phyloP scores from a whole-genome alignment of 768 basidiomycete genomes.

The Plicaturopsis crispa region DNA sequence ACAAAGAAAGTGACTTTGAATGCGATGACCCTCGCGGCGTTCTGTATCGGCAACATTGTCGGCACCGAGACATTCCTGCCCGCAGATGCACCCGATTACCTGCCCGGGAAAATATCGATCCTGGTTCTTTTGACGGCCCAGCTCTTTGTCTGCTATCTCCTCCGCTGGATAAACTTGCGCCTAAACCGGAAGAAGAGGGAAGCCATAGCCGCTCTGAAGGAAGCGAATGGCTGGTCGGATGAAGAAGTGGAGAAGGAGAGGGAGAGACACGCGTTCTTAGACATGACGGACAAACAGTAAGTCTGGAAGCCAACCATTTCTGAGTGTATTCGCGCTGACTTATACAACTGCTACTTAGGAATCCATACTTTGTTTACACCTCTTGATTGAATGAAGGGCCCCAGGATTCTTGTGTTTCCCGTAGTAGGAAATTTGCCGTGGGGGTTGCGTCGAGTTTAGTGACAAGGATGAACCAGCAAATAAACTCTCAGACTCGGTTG shows the following conservation, averaged over 20 bases:
- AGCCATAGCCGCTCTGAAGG: slow-evolving; percentile 34
- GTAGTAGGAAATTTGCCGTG: no score
- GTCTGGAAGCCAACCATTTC: slow-evolving; percentile 15
- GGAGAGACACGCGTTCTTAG: slow-evolving; percentile 54
- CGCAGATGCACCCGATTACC: slow-evolving; percentile 52
- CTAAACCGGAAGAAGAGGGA: slow-evolving; percentile 42
- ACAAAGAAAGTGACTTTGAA: slow-evolving; percentile 68
- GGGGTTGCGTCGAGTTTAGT: no score
- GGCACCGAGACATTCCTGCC: slow-evolving; percentile 60
- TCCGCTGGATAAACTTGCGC: slow-evolving; percentile 48
- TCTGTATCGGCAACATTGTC: slow-evolving; percentile 52
- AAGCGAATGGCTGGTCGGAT: slow-evolving; percentile 46
- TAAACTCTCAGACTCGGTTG: no score
- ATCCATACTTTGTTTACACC: slow-evolving; percentile 53
- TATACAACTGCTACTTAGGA: slow-evolving; percentile 30
- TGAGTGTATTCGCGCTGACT: slow-evolving; percentile 3
- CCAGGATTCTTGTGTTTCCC: no score
- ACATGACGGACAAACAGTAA: slow-evolving; percentile 58
- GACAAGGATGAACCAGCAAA: no score
- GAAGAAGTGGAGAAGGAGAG: slow-evolving; percentile 49
- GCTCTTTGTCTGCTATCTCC: slow-evolving; percentile 35
- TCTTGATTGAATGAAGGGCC: no score
- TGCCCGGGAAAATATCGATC: slow-evolving; percentile 61
- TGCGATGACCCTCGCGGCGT: slow-evolving; percentile 47
- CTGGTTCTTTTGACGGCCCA: slow-evolving; percentile 50